Evolutionary conservation across 129 eudicot species (phyloP).

Genomic region (Flaveria bidentis): DNA sequence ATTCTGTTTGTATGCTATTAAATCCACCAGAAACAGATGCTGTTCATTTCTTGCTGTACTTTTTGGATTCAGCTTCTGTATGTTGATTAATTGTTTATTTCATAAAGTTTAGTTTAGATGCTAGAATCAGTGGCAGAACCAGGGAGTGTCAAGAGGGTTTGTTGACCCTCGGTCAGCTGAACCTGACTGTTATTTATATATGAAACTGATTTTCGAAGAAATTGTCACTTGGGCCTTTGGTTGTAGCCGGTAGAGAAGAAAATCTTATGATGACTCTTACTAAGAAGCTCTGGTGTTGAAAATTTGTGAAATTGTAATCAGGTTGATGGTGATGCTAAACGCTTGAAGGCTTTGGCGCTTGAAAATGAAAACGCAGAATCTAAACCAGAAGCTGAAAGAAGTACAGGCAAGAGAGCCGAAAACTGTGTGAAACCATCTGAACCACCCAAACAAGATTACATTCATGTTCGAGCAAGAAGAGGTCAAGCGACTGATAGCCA

Average conservation of each 20-base stretch:
- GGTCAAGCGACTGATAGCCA: constrained; percentile 99
- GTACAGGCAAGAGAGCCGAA: constrained; percentile 56
- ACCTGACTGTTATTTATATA: no score
- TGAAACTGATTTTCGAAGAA: no score
- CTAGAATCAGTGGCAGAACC: no score
- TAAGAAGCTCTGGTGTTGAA: not conserved
- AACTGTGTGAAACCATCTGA: constrained; percentile 54
- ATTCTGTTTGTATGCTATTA: constrained; percentile 18
- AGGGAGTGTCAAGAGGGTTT: no score
- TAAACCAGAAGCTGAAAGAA: constrained; percentile 54
- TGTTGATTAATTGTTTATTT: not conserved
- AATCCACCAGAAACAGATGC: constrained; percentile 12
- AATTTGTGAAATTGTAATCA: constrained; percentile 30
- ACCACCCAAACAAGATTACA: constrained; percentile 86
- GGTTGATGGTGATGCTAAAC: constrained; percentile 70
- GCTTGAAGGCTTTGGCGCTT: constrained; percentile 51
- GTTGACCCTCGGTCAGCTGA: no score
- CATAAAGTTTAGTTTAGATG: not conserved
- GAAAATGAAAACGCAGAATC: constrained; percentile 56
- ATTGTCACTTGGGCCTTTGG: no score
- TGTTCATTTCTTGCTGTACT: constrained; percentile 22
- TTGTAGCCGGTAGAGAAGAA: no score
- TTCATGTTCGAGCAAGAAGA: constrained; percentile 94
- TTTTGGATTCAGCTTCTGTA: not conserved
- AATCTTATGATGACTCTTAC: no score